Percentiles rank a stretch among this genome's conserved stretches.
Evolutionary conservation across 2,329 filamentous ascomycete species (phyloP).

Genomic region (Mycosphaerella sp.): DNA sequence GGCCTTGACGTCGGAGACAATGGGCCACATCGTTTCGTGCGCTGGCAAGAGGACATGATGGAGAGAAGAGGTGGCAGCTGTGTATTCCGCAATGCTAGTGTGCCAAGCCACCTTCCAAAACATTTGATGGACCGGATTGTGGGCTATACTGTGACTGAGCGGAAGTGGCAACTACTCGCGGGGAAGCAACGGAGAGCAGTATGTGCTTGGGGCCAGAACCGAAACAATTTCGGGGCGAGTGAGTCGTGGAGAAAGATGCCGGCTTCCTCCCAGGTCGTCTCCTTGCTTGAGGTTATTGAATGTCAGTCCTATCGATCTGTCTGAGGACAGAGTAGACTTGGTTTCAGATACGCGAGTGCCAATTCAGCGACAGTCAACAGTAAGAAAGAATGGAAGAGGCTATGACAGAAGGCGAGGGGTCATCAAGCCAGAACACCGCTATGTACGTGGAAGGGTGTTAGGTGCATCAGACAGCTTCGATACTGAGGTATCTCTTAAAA

Average conservation of each 20-base stretch:
- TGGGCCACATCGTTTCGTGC: conserved; percentile 22
- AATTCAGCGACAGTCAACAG: too few species aligned
- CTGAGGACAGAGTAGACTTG: background rate
- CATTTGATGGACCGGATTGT: conserved; percentile 32
- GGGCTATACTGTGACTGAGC: conserved; percentile 19
- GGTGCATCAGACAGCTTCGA: too few species aligned
- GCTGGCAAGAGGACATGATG: conserved; percentile 25
- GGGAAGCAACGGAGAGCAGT: conserved; percentile 30
- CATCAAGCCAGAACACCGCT: too few species aligned
- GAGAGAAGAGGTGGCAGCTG: conserved; percentile 7
- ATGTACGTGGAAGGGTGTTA: too few species aligned
- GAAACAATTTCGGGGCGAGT: conserved; percentile 25
- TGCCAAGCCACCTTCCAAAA: conserved; percentile 29
- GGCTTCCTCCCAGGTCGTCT: conserved; percentile 34
- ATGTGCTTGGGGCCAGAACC: conserved; percentile 33
- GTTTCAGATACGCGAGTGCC: background rate
- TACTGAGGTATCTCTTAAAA: too few species aligned
- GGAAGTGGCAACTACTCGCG: conserved; percentile 28
- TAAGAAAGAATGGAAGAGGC: too few species aligned
- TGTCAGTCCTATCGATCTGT: conserved; percentile 35
- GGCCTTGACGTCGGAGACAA: conserved; percentile 17
- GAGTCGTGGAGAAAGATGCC: conserved; percentile 33
- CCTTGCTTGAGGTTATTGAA: conserved; percentile 35
- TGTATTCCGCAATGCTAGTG: conserved; percentile 24
- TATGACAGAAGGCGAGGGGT: too few species aligned